Conservation (phyloP, 2,329 filamentous ascomycete genomes). For the Chrysoporthe cubensis region DNA sequence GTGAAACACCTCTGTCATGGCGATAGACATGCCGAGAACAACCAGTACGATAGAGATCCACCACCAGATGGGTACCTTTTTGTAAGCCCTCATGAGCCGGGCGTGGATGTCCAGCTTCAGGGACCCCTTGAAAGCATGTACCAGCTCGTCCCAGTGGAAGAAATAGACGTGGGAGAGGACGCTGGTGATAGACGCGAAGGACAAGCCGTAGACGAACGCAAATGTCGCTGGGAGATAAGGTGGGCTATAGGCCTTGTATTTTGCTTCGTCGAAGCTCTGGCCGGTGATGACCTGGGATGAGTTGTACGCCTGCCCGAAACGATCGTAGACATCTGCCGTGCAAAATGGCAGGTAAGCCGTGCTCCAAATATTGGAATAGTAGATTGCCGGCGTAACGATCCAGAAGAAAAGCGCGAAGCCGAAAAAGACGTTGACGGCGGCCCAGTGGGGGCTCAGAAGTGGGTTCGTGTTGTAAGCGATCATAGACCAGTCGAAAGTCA, state of each 20-base stretch:
- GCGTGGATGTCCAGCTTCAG: conserved; percentile 45
- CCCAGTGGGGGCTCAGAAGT: conserved; percentile 47
- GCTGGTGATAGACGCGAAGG: conserved; percentile 38
- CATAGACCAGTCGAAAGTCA: conserved; percentile 68
- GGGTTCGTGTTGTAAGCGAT: conserved; percentile 46
- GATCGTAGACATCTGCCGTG: conserved; percentile 58
- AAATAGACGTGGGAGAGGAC: conserved; percentile 55
- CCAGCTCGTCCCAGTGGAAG: conserved; percentile 64
- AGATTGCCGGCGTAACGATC: conserved; percentile 50
- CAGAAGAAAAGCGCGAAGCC: conserved; percentile 50
- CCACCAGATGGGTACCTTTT: conserved; percentile 50
- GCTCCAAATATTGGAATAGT: conserved; percentile 54
- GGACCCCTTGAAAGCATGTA: conserved; percentile 35
- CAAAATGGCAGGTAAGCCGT: conserved; percentile 57
- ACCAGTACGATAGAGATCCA: conserved; percentile 41
- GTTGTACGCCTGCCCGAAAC: conserved; percentile 53
- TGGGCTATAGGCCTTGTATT: conserved; percentile 57
- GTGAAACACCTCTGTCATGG: conserved; percentile 48
- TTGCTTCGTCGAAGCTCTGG: conserved; percentile 48
- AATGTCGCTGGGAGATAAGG: conserved; percentile 52
- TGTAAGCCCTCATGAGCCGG: conserved; percentile 46
- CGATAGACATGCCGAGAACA: conserved; percentile 41
- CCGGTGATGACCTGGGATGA: conserved; percentile 51
- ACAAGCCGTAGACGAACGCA: conserved; percentile 42
- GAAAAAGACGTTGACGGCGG: conserved; percentile 50